Evolutionary conservation across 164 flowering plant species (phyloP).

Genomic region (Platanus orientalis): DNA sequence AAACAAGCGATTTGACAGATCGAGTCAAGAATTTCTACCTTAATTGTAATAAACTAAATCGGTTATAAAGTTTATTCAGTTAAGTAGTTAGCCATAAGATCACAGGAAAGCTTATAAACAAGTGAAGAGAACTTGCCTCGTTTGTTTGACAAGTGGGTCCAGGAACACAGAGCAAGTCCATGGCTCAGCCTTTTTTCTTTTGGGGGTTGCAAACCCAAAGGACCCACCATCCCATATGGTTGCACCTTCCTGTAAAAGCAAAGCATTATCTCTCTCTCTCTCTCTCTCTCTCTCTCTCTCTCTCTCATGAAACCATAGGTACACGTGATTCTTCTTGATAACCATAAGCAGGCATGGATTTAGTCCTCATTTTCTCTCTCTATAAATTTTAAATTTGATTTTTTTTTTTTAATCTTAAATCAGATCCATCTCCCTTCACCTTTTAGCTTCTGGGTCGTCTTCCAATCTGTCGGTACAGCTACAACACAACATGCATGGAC

Average conservation of each 20-base stretch:
- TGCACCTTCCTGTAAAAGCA: constrained; percentile 30
- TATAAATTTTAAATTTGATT: neutral
- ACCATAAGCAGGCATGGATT: constrained; percentile 18
- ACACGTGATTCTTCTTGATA: constrained; percentile 15
- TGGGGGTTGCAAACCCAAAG: neutral
- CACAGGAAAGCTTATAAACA: neutral
- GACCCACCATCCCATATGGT: constrained; percentile 26
- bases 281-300: constrained; percentile 3
- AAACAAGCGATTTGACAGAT: no score
- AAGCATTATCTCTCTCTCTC: constrained; percentile 22
- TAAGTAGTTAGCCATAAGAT: neutral
- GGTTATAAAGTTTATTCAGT: no score
- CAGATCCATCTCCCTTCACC: no score
- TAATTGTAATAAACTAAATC: no score
- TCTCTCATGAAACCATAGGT: neutral
- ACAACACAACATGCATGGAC: neutral
- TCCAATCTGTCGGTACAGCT: constrained; percentile 5
- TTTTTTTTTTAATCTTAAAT: no score
- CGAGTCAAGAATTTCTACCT: no score
- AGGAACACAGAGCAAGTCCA: neutral
- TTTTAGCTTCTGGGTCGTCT: neutral
- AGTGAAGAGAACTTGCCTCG: neutral
- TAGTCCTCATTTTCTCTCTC: neutral
- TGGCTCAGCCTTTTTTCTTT: constrained; percentile 13
- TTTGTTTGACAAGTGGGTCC: constrained; percentile 1